These are phyloP conservation scores for Sherardia arvensis DNA, from an alignment of 257 asterid genomes.

Conservation along the genomic window DNA sequence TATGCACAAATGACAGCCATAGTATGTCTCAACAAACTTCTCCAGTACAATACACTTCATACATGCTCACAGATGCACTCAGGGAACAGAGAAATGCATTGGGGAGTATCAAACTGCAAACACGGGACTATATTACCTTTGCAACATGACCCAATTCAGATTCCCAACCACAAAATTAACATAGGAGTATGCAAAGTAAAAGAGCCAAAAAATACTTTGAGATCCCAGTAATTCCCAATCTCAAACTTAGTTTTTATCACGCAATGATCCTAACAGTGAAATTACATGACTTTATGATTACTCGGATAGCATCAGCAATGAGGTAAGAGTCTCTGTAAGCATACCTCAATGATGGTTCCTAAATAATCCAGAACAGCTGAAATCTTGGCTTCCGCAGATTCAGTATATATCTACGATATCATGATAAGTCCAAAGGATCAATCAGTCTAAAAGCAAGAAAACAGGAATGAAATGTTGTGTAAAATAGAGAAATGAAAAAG, in stretches of 20 bases:
- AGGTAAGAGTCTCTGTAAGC: slow-evolving; percentile 7
- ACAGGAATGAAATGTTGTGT: not conserved
- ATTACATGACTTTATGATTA: not conserved
- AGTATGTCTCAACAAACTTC: not conserved
- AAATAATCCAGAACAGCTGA: slow-evolving; percentile 90
- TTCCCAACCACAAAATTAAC: not conserved
- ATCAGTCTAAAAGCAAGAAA: slow-evolving; percentile 3
- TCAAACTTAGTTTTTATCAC: not conserved
- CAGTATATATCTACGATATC: slow-evolving; percentile 50
- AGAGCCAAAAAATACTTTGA: not conserved
- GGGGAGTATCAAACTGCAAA: not conserved
- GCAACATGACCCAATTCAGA: not conserved
- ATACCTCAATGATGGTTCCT: slow-evolving; percentile 79
- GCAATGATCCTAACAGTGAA: not conserved
- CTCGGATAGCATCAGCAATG: not conserved
- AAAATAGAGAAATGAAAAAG: not conserved
- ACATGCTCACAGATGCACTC: not conserved
- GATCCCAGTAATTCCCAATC: not conserved
- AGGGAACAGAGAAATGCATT: not conserved
- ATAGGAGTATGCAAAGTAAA: not conserved
- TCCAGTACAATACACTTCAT: not conserved
- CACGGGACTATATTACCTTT: not conserved
- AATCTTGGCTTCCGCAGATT: slow-evolving; percentile 82
- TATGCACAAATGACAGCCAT: not conserved
- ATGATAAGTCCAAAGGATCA: not conserved